phyloP scores from a whole-genome alignment of 148 eudicot species.

The Arbutus unedo region DNA sequence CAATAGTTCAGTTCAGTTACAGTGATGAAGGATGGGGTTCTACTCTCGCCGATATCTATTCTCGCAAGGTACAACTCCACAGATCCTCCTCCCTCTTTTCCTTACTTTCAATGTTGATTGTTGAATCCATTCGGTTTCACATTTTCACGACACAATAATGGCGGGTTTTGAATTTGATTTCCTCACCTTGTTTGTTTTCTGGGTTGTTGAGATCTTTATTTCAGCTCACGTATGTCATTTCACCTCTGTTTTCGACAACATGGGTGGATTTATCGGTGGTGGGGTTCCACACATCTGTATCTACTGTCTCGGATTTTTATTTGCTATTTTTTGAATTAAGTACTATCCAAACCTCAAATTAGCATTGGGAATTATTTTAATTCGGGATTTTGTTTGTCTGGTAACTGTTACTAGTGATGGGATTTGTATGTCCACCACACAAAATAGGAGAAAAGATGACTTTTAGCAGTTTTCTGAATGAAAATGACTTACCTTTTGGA shows the following conservation, averaged over 20 bases:
- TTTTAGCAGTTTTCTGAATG: too few relatives aligned
- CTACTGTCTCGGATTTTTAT: too few relatives aligned
- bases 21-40: conserved; percentile 33
- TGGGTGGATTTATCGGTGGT: not conserved
- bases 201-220: conserved; percentile 1
- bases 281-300: conserved; percentile 1
- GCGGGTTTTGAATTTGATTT: not conserved
- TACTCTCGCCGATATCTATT: conserved; percentile 30
- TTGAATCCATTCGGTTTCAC: not conserved
- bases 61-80: conserved; percentile 26
- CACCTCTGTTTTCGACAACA: not conserved
- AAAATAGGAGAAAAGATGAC: not conserved
- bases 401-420: too few relatives aligned
- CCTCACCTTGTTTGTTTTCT: not conserved
- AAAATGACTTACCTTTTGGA: too few relatives aligned
- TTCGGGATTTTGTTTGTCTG: not conserved
- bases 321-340: not conserved
- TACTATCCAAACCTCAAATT: not conserved
- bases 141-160: not conserved
- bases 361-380: not conserved
- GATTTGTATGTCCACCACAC: not conserved
- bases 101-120: not conserved
- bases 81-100: not conserved
- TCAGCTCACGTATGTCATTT: not conserved
- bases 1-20: conserved; percentile 35